Percentiles rank a stretch among this genome's conserved stretches.
Conservation (phyloP, 768 basidiomycete genomes). For the Pisolithus orientalis region DNA sequence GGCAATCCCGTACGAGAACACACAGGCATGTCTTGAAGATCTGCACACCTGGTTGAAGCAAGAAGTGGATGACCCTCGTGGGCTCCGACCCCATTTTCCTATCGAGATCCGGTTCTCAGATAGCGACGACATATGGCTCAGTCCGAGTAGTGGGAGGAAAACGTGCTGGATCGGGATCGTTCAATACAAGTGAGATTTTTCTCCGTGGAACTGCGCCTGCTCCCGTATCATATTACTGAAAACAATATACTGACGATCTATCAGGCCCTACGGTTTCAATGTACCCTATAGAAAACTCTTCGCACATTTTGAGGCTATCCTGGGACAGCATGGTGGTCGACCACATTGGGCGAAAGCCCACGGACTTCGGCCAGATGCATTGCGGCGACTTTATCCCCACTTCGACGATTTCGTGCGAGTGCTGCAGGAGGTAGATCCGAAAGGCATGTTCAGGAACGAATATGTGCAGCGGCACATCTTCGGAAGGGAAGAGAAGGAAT, state of each 20-base stretch:
- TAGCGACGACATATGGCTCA: slow-evolving; percentile 90
- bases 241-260: neutral
- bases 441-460: slow-evolving; percentile 77
- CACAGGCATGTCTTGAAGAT: slow-evolving; percentile 62
- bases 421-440: slow-evolving; percentile 63
- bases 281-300: slow-evolving; percentile 81
- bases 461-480: slow-evolving; percentile 87
- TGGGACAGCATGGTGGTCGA: slow-evolving; percentile 64
- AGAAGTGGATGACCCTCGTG: slow-evolving; percentile 61
- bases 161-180: slow-evolving; percentile 97
- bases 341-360: slow-evolving; percentile 99
- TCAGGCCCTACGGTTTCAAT: slow-evolving; percentile 78
- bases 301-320: slow-evolving; percentile 64
- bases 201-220: neutral
- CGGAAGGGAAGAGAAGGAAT: slow-evolving; percentile 42
- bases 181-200: slow-evolving; percentile 78
- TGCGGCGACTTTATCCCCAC: slow-evolving; percentile 69
- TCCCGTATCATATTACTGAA: slow-evolving; percentile 1
- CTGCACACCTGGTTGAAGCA: slow-evolving; percentile 64
- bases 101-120: slow-evolving; percentile 89
- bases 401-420: slow-evolving; percentile 74
- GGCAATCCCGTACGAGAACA: slow-evolving; percentile 73
- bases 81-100: slow-evolving; percentile 85
- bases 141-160: slow-evolving; percentile 71
- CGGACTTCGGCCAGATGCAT: slow-evolving; percentile 51